Evolutionary conservation across 2,329 filamentous ascomycete genomes (phyloP).

Genomic region (Aurifilum marmelostoma): DNA sequence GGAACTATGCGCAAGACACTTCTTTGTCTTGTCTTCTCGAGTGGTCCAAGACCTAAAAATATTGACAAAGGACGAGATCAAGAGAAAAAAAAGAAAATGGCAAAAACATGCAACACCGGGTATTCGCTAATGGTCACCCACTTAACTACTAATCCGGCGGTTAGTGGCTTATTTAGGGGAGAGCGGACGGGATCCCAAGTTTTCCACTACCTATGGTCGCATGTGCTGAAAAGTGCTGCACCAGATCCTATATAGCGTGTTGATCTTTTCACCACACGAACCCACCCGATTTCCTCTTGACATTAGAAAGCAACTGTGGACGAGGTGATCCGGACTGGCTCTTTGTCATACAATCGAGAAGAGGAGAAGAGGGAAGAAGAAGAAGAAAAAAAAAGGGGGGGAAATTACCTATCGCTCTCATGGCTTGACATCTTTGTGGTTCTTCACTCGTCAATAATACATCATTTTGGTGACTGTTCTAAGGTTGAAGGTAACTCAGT

Average conservation of each 20-base stretch:
- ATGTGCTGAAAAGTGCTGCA: neutral
- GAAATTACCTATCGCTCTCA: too few species aligned
- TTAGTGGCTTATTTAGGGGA: slow-evolving; percentile 9
- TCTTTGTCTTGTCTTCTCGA: neutral
- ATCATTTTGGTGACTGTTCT: too few species aligned
- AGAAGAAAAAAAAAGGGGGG: too few species aligned
- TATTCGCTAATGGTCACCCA: slow-evolving; percentile 9
- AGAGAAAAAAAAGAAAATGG: slow-evolving; percentile 1
- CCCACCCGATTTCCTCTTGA: too few species aligned
- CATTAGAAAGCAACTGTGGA: too few species aligned
- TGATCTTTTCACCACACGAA: neutral
- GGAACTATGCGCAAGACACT: neutral
- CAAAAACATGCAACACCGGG: slow-evolving; percentile 5
- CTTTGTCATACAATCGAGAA: too few species aligned
- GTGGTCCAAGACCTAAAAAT: neutral
- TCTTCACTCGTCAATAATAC: too few species aligned
- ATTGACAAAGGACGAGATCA: neutral
- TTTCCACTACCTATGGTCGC: slow-evolving; percentile 7
- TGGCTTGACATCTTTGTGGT: too few species aligned
- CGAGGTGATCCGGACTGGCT: too few species aligned
- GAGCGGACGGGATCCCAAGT: slow-evolving; percentile 7
- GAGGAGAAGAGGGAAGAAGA: too few species aligned
- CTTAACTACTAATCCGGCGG: slow-evolving; percentile 7
- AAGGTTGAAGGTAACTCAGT: too few species aligned
- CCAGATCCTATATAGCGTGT: neutral